These are phyloP conservation scores for Calcarisporium arbuscula DNA, from an alignment of 2,329 filamentous ascomycete species.

Conservation along the genomic window DNA sequence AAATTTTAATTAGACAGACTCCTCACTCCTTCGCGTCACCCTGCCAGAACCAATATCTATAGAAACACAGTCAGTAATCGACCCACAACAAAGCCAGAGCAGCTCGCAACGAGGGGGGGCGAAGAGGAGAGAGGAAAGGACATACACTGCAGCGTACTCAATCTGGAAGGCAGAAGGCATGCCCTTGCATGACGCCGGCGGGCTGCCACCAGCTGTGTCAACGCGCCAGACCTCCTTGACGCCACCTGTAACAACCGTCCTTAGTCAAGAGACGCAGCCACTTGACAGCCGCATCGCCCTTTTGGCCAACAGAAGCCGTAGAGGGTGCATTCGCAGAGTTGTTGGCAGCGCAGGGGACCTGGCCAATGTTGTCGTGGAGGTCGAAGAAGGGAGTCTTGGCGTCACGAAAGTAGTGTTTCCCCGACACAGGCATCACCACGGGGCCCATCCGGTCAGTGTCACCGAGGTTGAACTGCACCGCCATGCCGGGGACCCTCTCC, in stretches of 20 bases:
- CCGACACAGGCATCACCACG: slow-evolving; percentile 58
- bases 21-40: too few species aligned
- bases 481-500: slow-evolving; percentile 56
- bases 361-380: slow-evolving; percentile 59
- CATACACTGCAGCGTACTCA: slow-evolving; percentile 79
- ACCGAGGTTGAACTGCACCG: slow-evolving; percentile 58
- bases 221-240: slow-evolving; percentile 77
- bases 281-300: slow-evolving; percentile 62
- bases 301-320: slow-evolving; percentile 50
- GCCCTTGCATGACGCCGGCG: slow-evolving; percentile 67
- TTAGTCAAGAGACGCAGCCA: slow-evolving; percentile 69
- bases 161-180: slow-evolving; percentile 60
- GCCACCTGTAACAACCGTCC: slow-evolving; percentile 46
- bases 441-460: slow-evolving; percentile 41
- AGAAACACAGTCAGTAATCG: slow-evolving; percentile 6
- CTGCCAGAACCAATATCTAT: slow-evolving; percentile 33
- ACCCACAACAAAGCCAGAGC: slow-evolving; percentile 1
- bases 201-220: slow-evolving; percentile 72
- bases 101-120: not conserved
- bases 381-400: slow-evolving; percentile 72
- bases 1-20: too few species aligned
- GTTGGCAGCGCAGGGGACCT: slow-evolving; percentile 57
- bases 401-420: slow-evolving; percentile 76
- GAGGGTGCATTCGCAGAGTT: slow-evolving; percentile 56
- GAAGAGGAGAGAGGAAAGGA: slow-evolving; percentile 23